phyloP scores from a whole-genome alignment of 2,329 filamentous ascomycete genomes.

The Fusarium avenaceum region DNA sequence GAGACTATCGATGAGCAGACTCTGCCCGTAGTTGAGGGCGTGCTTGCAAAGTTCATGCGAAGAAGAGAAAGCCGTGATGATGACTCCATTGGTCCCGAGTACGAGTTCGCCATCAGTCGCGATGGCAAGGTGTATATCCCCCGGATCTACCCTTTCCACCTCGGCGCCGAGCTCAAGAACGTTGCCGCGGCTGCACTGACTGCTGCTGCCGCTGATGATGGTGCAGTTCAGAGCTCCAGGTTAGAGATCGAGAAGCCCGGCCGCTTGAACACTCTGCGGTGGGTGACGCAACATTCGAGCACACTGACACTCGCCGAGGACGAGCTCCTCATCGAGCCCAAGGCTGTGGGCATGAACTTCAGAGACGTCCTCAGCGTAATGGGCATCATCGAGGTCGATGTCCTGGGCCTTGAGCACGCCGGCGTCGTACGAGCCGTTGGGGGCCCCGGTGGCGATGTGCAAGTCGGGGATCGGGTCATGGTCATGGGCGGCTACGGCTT shows the following conservation, averaged over 20 bases:
- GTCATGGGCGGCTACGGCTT: conserved; percentile 13
- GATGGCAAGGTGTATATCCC: conserved; percentile 16
- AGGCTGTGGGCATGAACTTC: conserved; percentile 47
- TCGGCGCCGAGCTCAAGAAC: conserved; percentile 10
- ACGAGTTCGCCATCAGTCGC: conserved; percentile 10
- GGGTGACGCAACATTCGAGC: conserved; percentile 11
- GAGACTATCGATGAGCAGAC: conserved; percentile 5
- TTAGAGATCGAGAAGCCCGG: conserved; percentile 12
- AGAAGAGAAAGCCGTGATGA: conserved; percentile 7
- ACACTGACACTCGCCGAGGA: conserved; percentile 12
- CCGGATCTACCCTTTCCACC: conserved; percentile 9
- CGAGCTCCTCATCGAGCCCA: conserved; percentile 41
- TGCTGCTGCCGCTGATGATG: conserved; percentile 3
- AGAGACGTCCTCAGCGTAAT: conserved; percentile 46
- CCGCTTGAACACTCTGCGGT: conserved; percentile 12
- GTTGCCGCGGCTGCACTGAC: conserved; percentile 9
- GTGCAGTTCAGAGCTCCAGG: conserved; percentile 13
- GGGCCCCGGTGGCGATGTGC: conserved; percentile 21
- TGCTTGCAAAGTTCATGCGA: conserved; percentile 15
- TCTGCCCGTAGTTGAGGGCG: conserved; percentile 3
- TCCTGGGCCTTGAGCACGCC: conserved; percentile 45
- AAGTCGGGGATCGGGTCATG: conserved; percentile 14
- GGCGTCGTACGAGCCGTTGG: conserved; percentile 51
- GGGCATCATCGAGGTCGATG: conserved; percentile 39
- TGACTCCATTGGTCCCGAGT: conserved; percentile 10